Base-by-base conservation (phyloP, 2,329 filamentous ascomycete species). In the Graphiopsis chlorocephala region DNA sequence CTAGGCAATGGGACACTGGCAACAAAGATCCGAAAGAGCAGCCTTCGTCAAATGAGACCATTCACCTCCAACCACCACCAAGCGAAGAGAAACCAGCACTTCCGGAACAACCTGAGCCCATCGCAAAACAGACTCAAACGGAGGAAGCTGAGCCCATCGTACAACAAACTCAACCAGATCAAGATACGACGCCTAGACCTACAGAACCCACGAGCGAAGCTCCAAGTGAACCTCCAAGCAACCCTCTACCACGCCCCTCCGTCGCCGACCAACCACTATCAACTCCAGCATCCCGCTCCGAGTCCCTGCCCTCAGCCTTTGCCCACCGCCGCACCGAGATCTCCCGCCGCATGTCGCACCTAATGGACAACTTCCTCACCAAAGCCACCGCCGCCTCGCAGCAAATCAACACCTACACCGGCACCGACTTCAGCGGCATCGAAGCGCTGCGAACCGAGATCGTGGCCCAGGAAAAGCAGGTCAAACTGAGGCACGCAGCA, bases 341-440 rank as follows among this genome's bases (percentile, higher is more conserved):
- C 47, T 85, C 83, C 7, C 87, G 86, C 70, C 82, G 84, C 63
- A 86, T 95, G 75, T 86, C 85, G 56, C 78, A 84, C 64, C 81
- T 96, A 75, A 96, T 98, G 91, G 95, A 99, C 80, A 88, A 91
- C 68, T 77, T 97, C 23, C 92, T 98, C 75, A 86, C 89, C 33
- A 93, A 94, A 71, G 85, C 96, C 53, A 90, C 97, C 68, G 85
- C 90, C 60, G 93, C 93, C 4, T 92, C 92, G 1, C 91, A 95
- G 75, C 90, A 91, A 65, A 86, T 99, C 78, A 99, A 97, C 78
- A 92, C 93, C 72, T 86, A 97, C 62, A 99, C 95, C 2, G 95
- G 95, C 20, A 84, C 82, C n/a, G 82, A 84, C 69, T 99, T 98
- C 81, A 90, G 91, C 1, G 88, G 90, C 50, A 98, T 99, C 76